Percentiles rank a stretch among this genome's conserved stretches.
Evolutionary conservation across 1,139 yeast genomes (phyloP).

Genomic region (Diutina siamensis): DNA sequence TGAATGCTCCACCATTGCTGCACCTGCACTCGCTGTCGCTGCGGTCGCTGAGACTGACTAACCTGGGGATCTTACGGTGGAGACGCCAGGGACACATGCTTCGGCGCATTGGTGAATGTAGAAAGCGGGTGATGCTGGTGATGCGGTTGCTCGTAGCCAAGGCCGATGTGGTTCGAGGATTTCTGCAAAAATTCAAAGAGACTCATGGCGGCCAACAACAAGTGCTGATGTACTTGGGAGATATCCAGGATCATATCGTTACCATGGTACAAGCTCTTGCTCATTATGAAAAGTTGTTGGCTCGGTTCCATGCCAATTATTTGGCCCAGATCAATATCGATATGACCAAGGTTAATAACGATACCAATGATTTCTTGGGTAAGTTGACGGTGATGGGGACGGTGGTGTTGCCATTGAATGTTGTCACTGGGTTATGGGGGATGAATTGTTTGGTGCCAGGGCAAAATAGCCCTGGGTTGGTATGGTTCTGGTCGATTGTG

Average conservation of each 20-base stretch:
- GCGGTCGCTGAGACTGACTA: slow-evolving; percentile 10
- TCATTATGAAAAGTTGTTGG: slow-evolving; percentile 86
- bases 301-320: slow-evolving; percentile 89
- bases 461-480: slow-evolving; percentile 57
- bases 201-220: slow-evolving; percentile 16
- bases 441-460: slow-evolving; percentile 98
- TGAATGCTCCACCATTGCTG: slow-evolving; percentile 9
- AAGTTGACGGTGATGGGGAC: slow-evolving; percentile 92
- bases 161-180: slow-evolving; percentile 94
- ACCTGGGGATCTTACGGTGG: slow-evolving; percentile 62
- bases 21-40: neutral
- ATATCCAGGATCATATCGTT: slow-evolving; percentile 88
- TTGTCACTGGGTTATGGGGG: slow-evolving; percentile 96
- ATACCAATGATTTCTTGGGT: slow-evolving; percentile 91
- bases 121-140: slow-evolving; percentile 88
- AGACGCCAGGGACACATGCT: slow-evolving; percentile 89
- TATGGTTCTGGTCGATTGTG: slow-evolving; percentile 61
- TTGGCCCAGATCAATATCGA: slow-evolving; percentile 94
- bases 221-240: slow-evolving; percentile 71
- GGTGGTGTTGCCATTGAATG: slow-evolving; percentile 85
- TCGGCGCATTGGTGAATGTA: slow-evolving; percentile 86
- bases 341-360: slow-evolving; percentile 95
- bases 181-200: slow-evolving; percentile 77
- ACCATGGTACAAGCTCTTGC: slow-evolving; percentile 93
- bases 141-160: slow-evolving; percentile 76